A percentile compares a stretch with the other conserved stretches of the same genome.
These are phyloP conservation scores for Coniochaeta sp. DNA, from an alignment of 2,329 filamentous ascomycete genomes.

Conservation along the genomic window DNA sequence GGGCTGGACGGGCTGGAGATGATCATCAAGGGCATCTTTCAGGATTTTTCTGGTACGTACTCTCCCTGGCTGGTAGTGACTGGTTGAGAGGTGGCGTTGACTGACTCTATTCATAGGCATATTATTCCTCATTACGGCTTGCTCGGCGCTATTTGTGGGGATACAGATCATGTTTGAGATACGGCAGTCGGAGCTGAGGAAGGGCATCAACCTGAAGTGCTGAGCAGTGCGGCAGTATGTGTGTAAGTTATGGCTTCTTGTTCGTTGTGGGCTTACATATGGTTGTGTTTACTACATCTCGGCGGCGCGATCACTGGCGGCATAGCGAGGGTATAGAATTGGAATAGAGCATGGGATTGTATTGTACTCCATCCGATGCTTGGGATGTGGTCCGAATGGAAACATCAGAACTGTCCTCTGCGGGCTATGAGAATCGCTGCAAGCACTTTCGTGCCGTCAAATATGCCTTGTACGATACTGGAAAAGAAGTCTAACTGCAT, in stretches of 20 bases:
- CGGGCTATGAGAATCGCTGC: no score
- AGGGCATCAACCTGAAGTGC: constrained; percentile 78
- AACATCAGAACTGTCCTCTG: no score
- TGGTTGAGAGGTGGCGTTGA: constrained; percentile 12
- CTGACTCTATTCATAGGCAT: constrained; percentile 41
- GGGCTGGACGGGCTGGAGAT: constrained; percentile 80
- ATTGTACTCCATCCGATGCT: background rate
- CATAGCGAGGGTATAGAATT: background rate
- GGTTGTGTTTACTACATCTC: background rate
- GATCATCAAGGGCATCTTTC: constrained; percentile 67
- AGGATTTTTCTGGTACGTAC: constrained; percentile 59
- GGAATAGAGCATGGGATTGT: background rate
- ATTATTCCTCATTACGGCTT: constrained; percentile 65
- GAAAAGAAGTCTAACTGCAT: no score
- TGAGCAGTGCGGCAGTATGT: constrained; percentile 7
- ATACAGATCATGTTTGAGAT: constrained; percentile 96
- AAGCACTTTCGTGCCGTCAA: no score
- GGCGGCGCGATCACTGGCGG: background rate
- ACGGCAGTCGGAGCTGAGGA: constrained; percentile 73
- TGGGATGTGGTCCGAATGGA: no score
- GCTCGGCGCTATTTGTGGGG: constrained; percentile 70
- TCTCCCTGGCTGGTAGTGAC: background rate
- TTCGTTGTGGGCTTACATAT: background rate
- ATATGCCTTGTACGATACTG: no score
- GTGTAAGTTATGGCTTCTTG: background rate